These are phyloP conservation scores for Fusarium metavorans DNA, from an alignment of 2,329 filamentous ascomycete genomes.

Conservation along the genomic window DNA sequence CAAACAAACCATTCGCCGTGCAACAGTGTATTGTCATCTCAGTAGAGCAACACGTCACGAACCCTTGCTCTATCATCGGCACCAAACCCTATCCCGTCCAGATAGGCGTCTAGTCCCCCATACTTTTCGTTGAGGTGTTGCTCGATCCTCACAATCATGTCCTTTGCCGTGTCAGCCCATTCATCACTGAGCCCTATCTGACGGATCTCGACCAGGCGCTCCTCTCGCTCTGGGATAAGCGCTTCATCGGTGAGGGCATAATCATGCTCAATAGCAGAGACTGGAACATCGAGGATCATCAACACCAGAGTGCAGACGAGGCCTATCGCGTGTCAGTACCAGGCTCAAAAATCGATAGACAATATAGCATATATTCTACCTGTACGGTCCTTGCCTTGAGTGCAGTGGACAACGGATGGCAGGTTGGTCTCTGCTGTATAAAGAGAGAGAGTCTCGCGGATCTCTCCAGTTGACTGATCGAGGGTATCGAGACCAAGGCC, in stretches of 20 bases:
- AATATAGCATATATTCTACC: conserved; percentile 34
- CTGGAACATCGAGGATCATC: conserved; percentile 69
- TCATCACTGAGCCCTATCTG: conserved; percentile 79
- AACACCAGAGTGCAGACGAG: conserved; percentile 77
- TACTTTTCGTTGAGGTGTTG: conserved; percentile 70
- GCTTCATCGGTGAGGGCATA: conserved; percentile 75
- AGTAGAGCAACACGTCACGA: conserved; percentile 58
- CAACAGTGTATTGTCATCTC: conserved; percentile 11
- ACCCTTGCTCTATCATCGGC: conserved; percentile 55
- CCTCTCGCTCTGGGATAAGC: conserved; percentile 70
- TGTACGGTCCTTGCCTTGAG: conserved; percentile 85
- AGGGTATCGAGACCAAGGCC: conserved; percentile 78
- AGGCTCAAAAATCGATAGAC: no score
- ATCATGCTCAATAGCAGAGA: conserved; percentile 74
- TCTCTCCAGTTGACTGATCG: conserved; percentile 73
- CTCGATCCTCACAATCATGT: conserved; percentile 72
- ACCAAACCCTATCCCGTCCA: conserved; percentile 71
- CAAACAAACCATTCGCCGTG: neutral
- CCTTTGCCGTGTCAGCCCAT: conserved; percentile 74
- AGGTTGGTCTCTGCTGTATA: conserved; percentile 56
- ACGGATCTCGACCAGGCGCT: conserved; percentile 75
- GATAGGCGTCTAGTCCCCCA: conserved; percentile 75
- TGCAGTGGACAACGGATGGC: conserved; percentile 83
- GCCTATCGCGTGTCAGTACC: conserved; percentile 62
- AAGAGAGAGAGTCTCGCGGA: conserved; percentile 56